phyloP scores from a whole-genome alignment of 2,329 filamentous ascomycete genomes.

The Xylariaceae sp. region DNA sequence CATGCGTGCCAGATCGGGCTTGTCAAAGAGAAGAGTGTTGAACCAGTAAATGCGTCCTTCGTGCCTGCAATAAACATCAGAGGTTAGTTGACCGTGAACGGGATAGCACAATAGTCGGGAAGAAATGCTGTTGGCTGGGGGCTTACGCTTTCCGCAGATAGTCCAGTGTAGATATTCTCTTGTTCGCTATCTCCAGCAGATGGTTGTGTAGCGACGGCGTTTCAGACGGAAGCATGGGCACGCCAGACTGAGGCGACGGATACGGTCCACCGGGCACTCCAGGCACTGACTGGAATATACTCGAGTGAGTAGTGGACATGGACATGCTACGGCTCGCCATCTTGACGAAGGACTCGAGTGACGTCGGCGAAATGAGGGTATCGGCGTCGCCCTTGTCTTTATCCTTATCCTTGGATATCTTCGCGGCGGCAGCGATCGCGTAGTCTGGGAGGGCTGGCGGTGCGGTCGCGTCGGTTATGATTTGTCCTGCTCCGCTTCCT shows the following conservation, averaged over 20 bases:
- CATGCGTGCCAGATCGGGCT: slow-evolving; percentile 71
- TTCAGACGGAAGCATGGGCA: slow-evolving; percentile 40
- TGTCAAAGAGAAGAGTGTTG: slow-evolving; percentile 90
- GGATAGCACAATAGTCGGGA: background rate
- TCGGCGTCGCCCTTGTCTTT: slow-evolving; percentile 21
- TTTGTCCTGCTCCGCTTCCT: slow-evolving; percentile 32
- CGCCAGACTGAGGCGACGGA: slow-evolving; percentile 22
- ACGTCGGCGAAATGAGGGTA: slow-evolving; percentile 31
- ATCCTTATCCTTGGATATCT: slow-evolving; percentile 27
- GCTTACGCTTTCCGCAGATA: slow-evolving; percentile 88
- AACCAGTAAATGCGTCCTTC: slow-evolving; percentile 97
- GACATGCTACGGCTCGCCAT: slow-evolving; percentile 43
- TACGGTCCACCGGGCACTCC: slow-evolving; percentile 29
- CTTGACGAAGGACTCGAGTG: slow-evolving; percentile 37
- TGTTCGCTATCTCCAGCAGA: slow-evolving; percentile 80
- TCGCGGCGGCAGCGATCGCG: slow-evolving; percentile 46
- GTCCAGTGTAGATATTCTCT: slow-evolving; percentile 89
- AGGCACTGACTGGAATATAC: slow-evolving; percentile 17
- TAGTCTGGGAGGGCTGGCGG: slow-evolving; percentile 53
- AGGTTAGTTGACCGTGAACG: slow-evolving; percentile 2
- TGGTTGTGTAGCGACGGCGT: slow-evolving; percentile 50
- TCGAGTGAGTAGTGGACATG: slow-evolving; percentile 7
- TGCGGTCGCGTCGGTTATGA: slow-evolving; percentile 40
- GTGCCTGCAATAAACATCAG: slow-evolving; percentile 53
- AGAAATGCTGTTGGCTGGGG: background rate